These are phyloP conservation scores for Jacaranda copaia DNA, from an alignment of 257 asterid species.

Conservation along the genomic window DNA sequence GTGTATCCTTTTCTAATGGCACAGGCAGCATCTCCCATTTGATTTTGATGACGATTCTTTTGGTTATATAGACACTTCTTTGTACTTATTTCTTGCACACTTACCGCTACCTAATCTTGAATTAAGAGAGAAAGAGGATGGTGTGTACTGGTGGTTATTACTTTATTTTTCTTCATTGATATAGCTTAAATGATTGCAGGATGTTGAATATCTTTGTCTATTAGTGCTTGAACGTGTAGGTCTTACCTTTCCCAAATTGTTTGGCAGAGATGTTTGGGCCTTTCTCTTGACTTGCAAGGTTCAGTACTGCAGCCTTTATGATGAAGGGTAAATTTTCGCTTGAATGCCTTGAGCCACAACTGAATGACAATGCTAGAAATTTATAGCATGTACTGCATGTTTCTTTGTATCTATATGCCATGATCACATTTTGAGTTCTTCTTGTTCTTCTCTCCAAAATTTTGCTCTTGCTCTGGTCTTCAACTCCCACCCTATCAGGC, in stretches of 20 bases:
- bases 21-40: not conserved
- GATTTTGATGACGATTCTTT: not conserved
- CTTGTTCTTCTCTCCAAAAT: too few species aligned
- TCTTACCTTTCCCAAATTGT: conserved; percentile 14
- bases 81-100: not conserved
- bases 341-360: too few species aligned
- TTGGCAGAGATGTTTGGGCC: conserved; percentile 83
- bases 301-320: conserved; percentile 80
- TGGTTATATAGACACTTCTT: not conserved
- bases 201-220: too few species aligned
- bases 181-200: too few species aligned
- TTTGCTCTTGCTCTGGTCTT: too few species aligned
- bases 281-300: conserved; percentile 86
- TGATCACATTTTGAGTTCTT: not conserved
- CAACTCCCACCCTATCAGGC: not conserved
- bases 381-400: too few species aligned
- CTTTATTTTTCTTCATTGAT: not conserved
- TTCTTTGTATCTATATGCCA: not conserved
- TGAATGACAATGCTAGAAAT: too few species aligned
- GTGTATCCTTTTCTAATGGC: too few species aligned
- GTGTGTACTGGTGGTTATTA: not conserved
- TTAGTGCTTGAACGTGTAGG: too few species aligned
- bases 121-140: not conserved
- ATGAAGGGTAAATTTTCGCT: conserved; percentile 64
- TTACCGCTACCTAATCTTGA: not conserved